phyloP scores from a whole-genome alignment of 805 yeast genomes.

The Diddensiella transvaalensis region DNA sequence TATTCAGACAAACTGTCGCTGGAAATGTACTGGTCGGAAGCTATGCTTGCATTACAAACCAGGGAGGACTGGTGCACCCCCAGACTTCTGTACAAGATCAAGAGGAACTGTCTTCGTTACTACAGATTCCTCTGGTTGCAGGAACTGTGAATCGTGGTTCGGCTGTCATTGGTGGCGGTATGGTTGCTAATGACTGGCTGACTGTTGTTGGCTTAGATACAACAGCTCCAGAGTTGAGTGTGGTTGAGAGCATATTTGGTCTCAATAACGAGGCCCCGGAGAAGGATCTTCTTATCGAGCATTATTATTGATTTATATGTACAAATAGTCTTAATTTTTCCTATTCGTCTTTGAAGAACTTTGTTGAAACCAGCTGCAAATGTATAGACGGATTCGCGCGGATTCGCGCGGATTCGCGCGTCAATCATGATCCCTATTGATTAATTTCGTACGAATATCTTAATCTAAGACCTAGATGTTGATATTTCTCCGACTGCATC shows the following conservation, averaged over 20 bases:
- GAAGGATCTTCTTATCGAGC: slow-evolving; percentile 38
- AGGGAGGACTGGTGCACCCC: slow-evolving; percentile 98
- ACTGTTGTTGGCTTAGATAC: slow-evolving; percentile 97
- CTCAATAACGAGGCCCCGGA: slow-evolving; percentile 38
- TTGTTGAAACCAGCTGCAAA: too few species aligned
- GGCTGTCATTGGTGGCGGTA: slow-evolving; percentile 96
- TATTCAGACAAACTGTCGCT: slow-evolving; percentile 97
- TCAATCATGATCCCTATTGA: neutral
- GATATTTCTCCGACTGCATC: too few species aligned
- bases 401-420: too few species aligned
- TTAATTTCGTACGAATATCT: too few species aligned
- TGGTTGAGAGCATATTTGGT: slow-evolving; percentile 86
- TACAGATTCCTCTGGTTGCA: slow-evolving; percentile 97
- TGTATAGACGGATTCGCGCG: too few species aligned
- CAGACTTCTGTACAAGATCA: slow-evolving; percentile 97
- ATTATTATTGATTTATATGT: slow-evolving; percentile 32
- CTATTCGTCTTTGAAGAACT: too few species aligned
- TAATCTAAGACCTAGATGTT: too few species aligned
- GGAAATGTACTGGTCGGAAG: slow-evolving; percentile 97
- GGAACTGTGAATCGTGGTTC: slow-evolving; percentile 99
- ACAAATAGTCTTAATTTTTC: neutral
- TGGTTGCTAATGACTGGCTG: slow-evolving; percentile 97
- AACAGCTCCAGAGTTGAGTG: slow-evolving; percentile 97
- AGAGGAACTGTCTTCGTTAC: slow-evolving; percentile 90
- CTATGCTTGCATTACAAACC: slow-evolving; percentile 90